Evolutionary conservation across 768 basidiomycete species (phyloP), one percentile per base, ranked within the genome.

Genomic region (Pisolithus marmoratus): DNA sequence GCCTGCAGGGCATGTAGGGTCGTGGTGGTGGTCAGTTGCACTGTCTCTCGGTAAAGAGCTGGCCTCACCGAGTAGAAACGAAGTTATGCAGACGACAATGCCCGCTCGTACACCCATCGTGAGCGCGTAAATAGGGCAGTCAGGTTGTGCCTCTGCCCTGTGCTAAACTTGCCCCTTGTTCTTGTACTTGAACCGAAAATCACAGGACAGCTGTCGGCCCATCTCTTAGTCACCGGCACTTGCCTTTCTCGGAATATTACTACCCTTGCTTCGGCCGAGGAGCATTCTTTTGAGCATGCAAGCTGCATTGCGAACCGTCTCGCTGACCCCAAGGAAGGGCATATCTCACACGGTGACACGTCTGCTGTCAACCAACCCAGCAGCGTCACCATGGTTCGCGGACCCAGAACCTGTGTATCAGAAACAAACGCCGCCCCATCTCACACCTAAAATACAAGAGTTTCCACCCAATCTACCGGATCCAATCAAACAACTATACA

Each of bases 61-160:
- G 5, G 38, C 23, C 74, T 38, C 51, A 87, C 90, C 90, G 22
- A 93, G 79, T 20, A 93, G 74, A 60, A 91, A 90, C 48, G 87
- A 87, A 1, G 88, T 90, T 45, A 81, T 75, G 63, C 80, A 87
- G 54, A 90, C 81, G 53, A 90, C 85, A 54, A 90, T 72, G 58
- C 83, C 79, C 52, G 84, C 80, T 56, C 90, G 82, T 50, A 88
- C 71, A 56, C 85, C 87, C 78, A 87, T 88, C 55, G 67, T 67
- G 34, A 34, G 34, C 34, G 34, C 15, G 34, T 34, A n/a, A n/a
- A n/a, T n/a, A n/a, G n/a, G n/a, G n/a, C n/a, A n/a, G n/a, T n/a
- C n/a, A n/a, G n/a, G n/a, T 12, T 29, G 46, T 19, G 22, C n/a
- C n/a, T n/a, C 8, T 29, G 8, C 11, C 7, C 29, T 29, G 29